These are phyloP conservation scores for Tolypocladium tundrense DNA, from an alignment of 2,329 filamentous ascomycete genomes.

Conservation along the genomic window DNA sequence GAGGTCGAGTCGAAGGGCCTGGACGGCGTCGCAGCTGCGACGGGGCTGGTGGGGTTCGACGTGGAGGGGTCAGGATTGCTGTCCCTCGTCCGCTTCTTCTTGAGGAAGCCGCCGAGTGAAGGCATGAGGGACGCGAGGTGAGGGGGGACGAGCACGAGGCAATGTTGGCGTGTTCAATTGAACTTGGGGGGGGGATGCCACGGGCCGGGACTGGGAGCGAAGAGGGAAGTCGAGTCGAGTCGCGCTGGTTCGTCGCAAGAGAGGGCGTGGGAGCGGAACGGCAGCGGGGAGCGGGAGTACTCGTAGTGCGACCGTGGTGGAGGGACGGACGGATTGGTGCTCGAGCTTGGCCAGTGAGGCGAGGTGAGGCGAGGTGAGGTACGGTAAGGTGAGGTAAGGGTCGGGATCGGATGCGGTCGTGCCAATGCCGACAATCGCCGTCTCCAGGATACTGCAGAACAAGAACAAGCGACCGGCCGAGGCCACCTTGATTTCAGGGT, in stretches of 20 bases:
- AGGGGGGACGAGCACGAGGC: neutral
- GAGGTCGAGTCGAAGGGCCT: conserved; percentile 36
- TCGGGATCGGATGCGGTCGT: neutral
- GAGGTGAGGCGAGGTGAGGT: neutral
- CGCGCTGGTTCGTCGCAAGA: neutral
- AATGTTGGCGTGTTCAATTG: conserved; percentile 1
- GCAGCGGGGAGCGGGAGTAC: neutral
- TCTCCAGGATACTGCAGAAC: neutral
- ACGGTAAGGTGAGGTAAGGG: neutral
- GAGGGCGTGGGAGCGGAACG: neutral
- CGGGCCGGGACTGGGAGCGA: neutral
- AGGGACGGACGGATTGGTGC: conserved; percentile 1
- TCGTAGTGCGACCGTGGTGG: neutral
- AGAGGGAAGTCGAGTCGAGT: neutral
- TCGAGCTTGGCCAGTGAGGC: neutral
- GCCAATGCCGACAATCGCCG: neutral
- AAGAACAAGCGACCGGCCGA: no score
- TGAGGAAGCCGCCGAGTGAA: conserved; percentile 87
- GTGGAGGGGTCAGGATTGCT: conserved; percentile 60
- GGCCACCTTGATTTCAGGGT: neutral
- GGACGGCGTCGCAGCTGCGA: conserved; percentile 44
- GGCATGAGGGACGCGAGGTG: conserved; percentile 52
- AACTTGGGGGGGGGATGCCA: neutral
- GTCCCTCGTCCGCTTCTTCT: conserved; percentile 98
- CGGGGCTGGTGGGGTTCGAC: conserved; percentile 53